Evolutionary conservation across 208 protist genomes (phyloP).

Genomic region (Strigomonas culicis): DNA sequence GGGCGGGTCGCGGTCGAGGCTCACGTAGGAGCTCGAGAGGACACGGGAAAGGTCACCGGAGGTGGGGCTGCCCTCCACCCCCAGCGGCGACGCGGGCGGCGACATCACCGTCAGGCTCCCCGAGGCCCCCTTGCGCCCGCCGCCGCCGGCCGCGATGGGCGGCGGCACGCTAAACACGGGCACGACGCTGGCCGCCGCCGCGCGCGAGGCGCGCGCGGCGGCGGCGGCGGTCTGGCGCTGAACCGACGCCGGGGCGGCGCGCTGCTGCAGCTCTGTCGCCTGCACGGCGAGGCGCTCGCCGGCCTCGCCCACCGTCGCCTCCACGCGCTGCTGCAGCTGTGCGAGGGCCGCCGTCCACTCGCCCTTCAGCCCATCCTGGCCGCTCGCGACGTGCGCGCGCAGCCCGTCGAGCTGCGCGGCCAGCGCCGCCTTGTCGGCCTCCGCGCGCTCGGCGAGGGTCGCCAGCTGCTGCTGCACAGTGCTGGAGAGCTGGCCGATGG

Average conservation of each 20-base stretch:
- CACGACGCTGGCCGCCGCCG: not conserved
- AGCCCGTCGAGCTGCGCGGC: conserved; percentile 8
- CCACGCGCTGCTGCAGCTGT: not conserved
- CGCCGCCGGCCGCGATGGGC: not conserved
- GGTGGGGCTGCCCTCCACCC: not conserved
- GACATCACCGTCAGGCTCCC: not conserved
- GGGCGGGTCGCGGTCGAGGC: conserved; percentile 7
- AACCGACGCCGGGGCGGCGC: no score
- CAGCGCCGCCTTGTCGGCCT: not conserved
- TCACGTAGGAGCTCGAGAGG: conserved; percentile 11
- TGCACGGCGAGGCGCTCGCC: not conserved
- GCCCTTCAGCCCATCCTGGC: conserved; percentile 12
- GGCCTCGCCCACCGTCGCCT: conserved; percentile 6
- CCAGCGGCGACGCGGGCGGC: not conserved
- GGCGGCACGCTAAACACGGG: not conserved
- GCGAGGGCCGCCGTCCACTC: not conserved
- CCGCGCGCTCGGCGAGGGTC: conserved; percentile 4
- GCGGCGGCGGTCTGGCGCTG: not conserved
- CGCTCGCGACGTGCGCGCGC: not conserved
- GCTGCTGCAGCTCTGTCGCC: not conserved
- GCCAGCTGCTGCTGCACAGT: conserved; percentile 19
- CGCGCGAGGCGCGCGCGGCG: not conserved
- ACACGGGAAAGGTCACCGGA: not conserved
- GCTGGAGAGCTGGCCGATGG: conserved; percentile 17
- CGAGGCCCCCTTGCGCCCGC: not conserved